Evolutionary conservation across 169 alveolate genomes (phyloP).

Genomic region (Plasmodium malariae): DNA sequence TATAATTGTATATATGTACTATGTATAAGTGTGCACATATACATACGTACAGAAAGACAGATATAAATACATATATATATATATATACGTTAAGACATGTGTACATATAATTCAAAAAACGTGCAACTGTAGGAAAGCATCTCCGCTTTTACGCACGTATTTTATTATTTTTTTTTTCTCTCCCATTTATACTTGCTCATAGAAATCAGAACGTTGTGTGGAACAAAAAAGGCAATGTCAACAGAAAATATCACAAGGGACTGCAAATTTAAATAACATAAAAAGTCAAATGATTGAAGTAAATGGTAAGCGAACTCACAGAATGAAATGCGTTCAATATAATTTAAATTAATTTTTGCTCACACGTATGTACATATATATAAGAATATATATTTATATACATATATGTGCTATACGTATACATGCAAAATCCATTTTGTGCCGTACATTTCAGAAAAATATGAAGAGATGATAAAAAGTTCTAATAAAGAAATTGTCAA

Average conservation of each 20-base stretch:
- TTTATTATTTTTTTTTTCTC: too few relatives aligned
- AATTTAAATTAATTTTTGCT: too few relatives aligned
- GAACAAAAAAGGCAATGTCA: constrained; percentile 68
- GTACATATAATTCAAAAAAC: too few relatives aligned
- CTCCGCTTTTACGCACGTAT: too few relatives aligned
- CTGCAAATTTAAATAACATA: constrained; percentile 56
- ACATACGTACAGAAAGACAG: too few relatives aligned
- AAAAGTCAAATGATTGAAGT: constrained; percentile 75
- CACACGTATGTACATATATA: neutral
- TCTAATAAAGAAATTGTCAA: constrained; percentile 74
- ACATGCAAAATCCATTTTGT: neutral
- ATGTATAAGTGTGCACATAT: neutral
- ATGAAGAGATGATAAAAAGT: constrained; percentile 70
- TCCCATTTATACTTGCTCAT: neutral
- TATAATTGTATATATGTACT: too few relatives aligned
- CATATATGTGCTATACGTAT: neutral
- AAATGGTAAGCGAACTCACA: constrained; percentile 21
- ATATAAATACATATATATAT: too few relatives aligned
- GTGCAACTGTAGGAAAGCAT: too few relatives aligned
- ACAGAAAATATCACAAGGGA: constrained; percentile 69
- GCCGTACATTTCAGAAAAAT: constrained; percentile 26
- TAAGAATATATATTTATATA: neutral
- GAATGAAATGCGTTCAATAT: neutral
- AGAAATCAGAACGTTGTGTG: constrained; percentile 59
- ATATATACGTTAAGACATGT: too few relatives aligned